phyloP scores from a whole-genome alignment of 306 rosid species.

The Prunus mongolica region DNA sequence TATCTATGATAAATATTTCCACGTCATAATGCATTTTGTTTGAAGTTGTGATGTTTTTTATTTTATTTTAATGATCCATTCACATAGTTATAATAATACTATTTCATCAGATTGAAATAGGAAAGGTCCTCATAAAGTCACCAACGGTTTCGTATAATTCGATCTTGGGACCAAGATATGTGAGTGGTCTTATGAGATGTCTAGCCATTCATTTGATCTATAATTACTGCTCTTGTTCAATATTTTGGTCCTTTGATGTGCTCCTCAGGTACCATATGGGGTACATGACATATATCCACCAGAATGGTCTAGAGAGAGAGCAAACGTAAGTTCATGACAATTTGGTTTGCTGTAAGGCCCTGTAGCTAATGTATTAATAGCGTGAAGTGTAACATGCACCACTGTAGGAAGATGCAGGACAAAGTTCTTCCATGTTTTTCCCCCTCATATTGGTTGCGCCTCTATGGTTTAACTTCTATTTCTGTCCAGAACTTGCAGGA shows the following conservation, averaged over 20 bases:
- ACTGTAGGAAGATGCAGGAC: not conserved
- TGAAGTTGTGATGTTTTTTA: not conserved
- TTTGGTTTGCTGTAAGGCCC: conserved; percentile 11
- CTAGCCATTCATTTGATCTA: conserved; percentile 4
- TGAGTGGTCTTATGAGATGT: no score
- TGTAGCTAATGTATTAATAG: conserved; percentile 4
- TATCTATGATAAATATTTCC: not conserved
- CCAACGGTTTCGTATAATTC: no score
- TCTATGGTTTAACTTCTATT: conserved; percentile 9
- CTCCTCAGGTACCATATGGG: conserved; percentile 82
- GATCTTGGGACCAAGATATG: no score
- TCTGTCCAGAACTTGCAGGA: conserved; percentile 57
- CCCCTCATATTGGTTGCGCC: conserved; percentile 3
- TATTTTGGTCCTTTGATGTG: conserved; percentile 21
- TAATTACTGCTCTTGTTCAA: conserved; percentile 6
- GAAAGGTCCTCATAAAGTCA: not conserved
- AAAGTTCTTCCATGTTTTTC: not conserved
- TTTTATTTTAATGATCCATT: not conserved
- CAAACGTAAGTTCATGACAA: conserved; percentile 45
- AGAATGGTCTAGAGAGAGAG: conserved; percentile 72
- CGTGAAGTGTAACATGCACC: conserved; percentile 7
- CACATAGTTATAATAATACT: not conserved
- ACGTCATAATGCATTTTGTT: not conserved
- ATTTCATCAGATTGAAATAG: conserved; percentile 7
- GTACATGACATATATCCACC: conserved; percentile 55